Base-by-base conservation (phyloP, 192 early-diverging fungal species). In the Hyaloraphidium curvatum region DNA sequence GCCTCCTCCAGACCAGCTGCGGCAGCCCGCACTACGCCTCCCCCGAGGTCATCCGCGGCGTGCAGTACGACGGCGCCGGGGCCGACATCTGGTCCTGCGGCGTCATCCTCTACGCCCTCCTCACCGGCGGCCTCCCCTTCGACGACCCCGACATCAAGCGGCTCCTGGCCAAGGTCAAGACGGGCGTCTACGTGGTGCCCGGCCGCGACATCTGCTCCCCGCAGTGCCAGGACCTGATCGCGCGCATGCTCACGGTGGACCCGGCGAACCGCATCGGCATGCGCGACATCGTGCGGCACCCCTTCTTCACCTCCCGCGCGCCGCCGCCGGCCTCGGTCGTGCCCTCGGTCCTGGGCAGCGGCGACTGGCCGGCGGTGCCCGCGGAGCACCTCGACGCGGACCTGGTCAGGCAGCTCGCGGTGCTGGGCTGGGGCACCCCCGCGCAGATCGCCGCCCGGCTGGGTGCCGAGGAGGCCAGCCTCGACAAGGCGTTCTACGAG, bases 31-130 rank as follows among this genome's bases (percentile, higher is more conserved):
- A 84, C 53, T 84, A 84, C 54, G 80, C 80, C 30, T 71, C 70
- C 51, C 81, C 81, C 13, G 81, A 84, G 62, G 79, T 84, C 55
- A 80, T 84, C 40, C 43, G 43, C 7, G 79, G 78, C 19, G 57
- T 72, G 35, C 61, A 63, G 23, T 84, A 83, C 56, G 71, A 81
- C 54, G 82, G 82, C 27, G 59, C 73, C 13, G 53, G 70, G 5
- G 71, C 79, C 16, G 82, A 84, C 54, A 73, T 84, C 30, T 84
- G 82, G 82, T 76, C 73, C 28, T 79, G 77, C 58, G 82, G 82
- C 1, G 70, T 84, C n/a, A 83, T 84, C 30, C 58, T 84, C 7
- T 84, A 65, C 60, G 81, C 79, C 0, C 53, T 84, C n/a, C 53
- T 84, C 25, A 76, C 73, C 27, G 82, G 82, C 7, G 72, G 77